Conservation (phyloP, 768 basidiomycete genomes). For the Lactarius sanguifluus region DNA sequence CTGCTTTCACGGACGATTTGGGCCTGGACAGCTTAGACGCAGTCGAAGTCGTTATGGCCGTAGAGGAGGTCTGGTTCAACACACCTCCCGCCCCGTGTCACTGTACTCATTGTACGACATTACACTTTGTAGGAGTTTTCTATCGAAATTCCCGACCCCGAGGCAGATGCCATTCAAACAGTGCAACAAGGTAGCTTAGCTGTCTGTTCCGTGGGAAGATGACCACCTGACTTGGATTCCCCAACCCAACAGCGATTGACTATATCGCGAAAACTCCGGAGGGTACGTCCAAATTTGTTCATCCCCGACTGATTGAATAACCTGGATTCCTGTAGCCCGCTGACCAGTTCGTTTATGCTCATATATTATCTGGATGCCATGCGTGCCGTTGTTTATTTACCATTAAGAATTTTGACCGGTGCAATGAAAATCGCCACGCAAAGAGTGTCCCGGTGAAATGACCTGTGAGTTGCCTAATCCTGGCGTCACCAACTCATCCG, state of each 20-base stretch:
- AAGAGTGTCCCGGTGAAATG: not conserved
- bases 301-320: conserved; percentile 4
- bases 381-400: not conserved
- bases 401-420: conserved; percentile 3
- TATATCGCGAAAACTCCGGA: conserved; percentile 93
- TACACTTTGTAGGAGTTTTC: conserved; percentile 72
- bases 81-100: not conserved
- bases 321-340: conserved; percentile 11
- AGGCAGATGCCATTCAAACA: conserved; percentile 92
- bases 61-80: conserved; percentile 71
- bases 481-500: not conserved
- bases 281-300: conserved; percentile 44
- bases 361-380: conserved; percentile 12
- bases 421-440: not conserved
- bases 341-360: conserved; percentile 15
- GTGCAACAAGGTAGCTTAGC: conserved; percentile 68
- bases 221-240: conserved; percentile 12
- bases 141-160: conserved; percentile 96
- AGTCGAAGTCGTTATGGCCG: conserved; percentile 98
- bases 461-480: not conserved
- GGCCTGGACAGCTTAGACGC: conserved; percentile 95
- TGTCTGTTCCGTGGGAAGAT: conserved; percentile 25
- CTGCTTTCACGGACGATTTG: conserved; percentile 78
- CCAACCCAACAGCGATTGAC: conserved; percentile 68
- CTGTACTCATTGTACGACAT: conserved; percentile 13